Evolutionary conservation across 306 rosid species (phyloP), one percentile per base, ranked within the genome.

Genomic region (Vicia faba): DNA sequence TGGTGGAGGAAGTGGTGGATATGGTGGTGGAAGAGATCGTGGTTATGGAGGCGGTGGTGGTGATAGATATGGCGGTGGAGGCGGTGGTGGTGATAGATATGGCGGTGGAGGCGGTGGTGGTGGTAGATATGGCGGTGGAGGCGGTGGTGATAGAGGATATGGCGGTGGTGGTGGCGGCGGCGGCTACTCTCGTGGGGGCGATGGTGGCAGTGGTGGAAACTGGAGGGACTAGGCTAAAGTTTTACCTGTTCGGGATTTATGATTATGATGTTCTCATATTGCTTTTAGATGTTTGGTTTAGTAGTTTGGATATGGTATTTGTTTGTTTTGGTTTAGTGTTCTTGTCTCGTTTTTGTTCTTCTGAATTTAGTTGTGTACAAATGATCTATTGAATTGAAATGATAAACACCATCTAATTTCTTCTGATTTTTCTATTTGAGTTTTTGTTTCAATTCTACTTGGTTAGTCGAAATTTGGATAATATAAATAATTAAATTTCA

Each of bases 211-310:
- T 7, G 69, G 56, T 44, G 56, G 88, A 3, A 87, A 66, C 80
- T 91, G 97, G 97, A 88, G 97, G 64, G 77, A 8, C 12, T 88
- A 78, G 38, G 4, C 38, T 5, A 15, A 11, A 38, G 15, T 16
- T 8, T 3, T 58, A 16, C 2, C 3, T 5, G 10, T 15, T 35
- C 19, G 45, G 1, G 6, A 2, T 20, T 20, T 10, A 25, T 62
- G 9, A 9, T 40, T 28, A 41, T 11, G 23, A 12, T 4, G 1
- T 14, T 38, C 0, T 0, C 4, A 5, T 53, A 29, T 23, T 16
- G 11, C 28, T 9, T 43, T 48, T n/a, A 10, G 43, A 18, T 23
- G 43, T 5, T 35, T 3, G 11, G 18, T 60, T 14, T 36, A 20
- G 0, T 15, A 8, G 0, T 3, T 36, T 36, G 13, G 1, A 4